A percentile compares a stretch with the other conserved stretches of the same genome.
phyloP scores from a whole-genome alignment of 1,284 basidiomycete genomes.

The Puccinia brachypodii region DNA sequence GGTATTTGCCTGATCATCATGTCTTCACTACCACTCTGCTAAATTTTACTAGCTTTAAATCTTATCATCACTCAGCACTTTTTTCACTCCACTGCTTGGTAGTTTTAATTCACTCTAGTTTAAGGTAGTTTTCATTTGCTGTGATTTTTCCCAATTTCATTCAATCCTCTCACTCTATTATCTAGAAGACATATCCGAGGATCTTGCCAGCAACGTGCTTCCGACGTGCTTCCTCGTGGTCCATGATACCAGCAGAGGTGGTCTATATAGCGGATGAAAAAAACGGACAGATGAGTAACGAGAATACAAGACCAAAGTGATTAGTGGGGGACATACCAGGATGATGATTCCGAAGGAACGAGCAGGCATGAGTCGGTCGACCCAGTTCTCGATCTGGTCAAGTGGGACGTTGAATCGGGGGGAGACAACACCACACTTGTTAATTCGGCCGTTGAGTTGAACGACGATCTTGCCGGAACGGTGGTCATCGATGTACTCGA shows the following conservation, averaged over 20 bases:
- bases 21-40: too few relatives aligned
- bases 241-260: constrained; percentile 96
- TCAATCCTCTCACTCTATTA: too few relatives aligned
- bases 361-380: constrained; percentile 56
- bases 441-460: constrained; percentile 96
- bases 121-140: too few relatives aligned
- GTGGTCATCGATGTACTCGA: constrained; percentile 99
- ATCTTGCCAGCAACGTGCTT: constrained; percentile 93
- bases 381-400: constrained; percentile 85
- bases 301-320: constrained; percentile 63
- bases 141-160: too few relatives aligned
- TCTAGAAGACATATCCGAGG: constrained; percentile 54
- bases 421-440: constrained; percentile 97
- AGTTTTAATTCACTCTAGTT: too few relatives aligned
- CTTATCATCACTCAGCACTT: too few relatives aligned
- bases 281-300: constrained; percentile 53
- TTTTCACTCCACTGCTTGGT: too few relatives aligned
- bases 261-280: constrained; percentile 63
- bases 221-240: constrained; percentile 98
- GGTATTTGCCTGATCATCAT: too few relatives aligned
- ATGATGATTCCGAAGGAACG: constrained; percentile 50
- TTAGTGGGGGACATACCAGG: constrained; percentile 72
- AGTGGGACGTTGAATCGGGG: constrained; percentile 97
- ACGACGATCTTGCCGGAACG: constrained; percentile 98
- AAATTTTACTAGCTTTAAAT: too few relatives aligned